Evolutionary conservation across 164 flowering plant genomes (phyloP), one percentile per base, ranked within the genome.

Genomic region (Liriodendron chinense): DNA sequence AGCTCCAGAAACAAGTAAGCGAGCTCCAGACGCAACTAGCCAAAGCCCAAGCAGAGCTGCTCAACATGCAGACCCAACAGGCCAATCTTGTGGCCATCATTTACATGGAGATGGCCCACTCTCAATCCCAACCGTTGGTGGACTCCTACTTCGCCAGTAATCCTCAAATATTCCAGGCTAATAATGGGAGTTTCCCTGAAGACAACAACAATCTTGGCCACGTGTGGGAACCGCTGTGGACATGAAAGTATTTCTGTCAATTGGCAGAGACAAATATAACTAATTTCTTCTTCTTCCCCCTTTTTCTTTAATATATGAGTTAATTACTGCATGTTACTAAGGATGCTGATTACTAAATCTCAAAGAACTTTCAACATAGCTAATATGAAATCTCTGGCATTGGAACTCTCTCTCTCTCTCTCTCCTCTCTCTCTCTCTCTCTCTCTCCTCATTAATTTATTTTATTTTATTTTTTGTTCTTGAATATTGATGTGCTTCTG

Each of bases 1-100:
- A 87, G 7, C 91, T 91, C 2, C 96, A 91, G 34, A 89, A 88
- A 68, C 93, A 91, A 80, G 86, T 91, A 47, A 82, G 81, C 53
- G 88, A 90, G 73, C 89, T 91, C 7, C 92, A 90, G 68, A 83
- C 83, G 5, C 89, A 89, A 67, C 48, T 91, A 64, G 96, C 93
- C 12, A 87, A 84, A 75, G 78, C 96, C 0, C 91, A 90, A 71
- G 96, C 93, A 0, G 92, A 91, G 83, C 43, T 87, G 0, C 71
- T 87, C 53, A 88, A 77, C 69, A 79, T 87, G 84, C 88, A 87
- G 67, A 79, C 74, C 76, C 92, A 91, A 63, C 86, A 88, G 21
- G 81, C 85, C 12, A 85, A 87, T 68, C 73, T 89, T 0, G 64
- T 88, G 1, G 84, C 90, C 70, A 50, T 86, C 9, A 72, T 91